Percentiles rank a stretch among this genome's conserved stretches.
phyloP scores from a whole-genome alignment of 352 stramenopile genomes.

The Phytophthora colocasiae region DNA sequence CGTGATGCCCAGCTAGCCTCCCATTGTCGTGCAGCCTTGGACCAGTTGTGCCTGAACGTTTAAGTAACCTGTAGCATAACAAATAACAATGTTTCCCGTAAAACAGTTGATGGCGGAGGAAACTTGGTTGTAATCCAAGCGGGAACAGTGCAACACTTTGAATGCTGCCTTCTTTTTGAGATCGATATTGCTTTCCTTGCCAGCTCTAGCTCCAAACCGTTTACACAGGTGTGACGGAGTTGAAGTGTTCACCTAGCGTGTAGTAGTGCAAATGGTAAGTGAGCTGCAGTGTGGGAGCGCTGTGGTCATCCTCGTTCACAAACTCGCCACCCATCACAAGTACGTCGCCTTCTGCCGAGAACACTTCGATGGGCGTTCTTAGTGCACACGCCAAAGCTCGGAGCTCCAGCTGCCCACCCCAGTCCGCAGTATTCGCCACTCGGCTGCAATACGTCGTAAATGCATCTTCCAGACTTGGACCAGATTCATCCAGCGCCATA shows the following conservation, averaged over 20 bases:
- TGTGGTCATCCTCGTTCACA: constrained; percentile 33
- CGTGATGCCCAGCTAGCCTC: constrained; percentile 67
- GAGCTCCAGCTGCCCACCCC: constrained; percentile 97
- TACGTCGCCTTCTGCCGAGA: constrained; percentile 85
- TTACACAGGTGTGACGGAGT: constrained; percentile 86
- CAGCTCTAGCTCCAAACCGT: constrained; percentile 2
- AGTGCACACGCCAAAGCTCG: constrained; percentile 91
- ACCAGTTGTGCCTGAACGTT: constrained; percentile 36
- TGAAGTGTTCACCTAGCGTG: constrained; percentile 99
- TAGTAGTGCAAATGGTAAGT: constrained; percentile 98
- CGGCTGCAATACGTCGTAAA: constrained; percentile 94
- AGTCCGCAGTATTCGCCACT: constrained; percentile 93
- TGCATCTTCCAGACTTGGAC: constrained; percentile 15
- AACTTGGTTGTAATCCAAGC: background rate
- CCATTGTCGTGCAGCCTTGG: constrained; percentile 62
- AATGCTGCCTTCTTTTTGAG: too few species aligned
- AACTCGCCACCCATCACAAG: constrained; percentile 93
- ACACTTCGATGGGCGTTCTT: constrained; percentile 92
- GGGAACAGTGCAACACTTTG: too few species aligned
- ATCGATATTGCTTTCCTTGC: background rate
- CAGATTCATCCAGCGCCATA: constrained; percentile 74
- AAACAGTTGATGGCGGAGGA: background rate
- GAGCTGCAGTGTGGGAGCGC: constrained; percentile 83
- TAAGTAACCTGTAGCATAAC: constrained; percentile 35
- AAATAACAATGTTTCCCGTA: constrained; percentile 15